Percentiles rank a stretch among this genome's conserved stretches.
These are phyloP conservation scores for Gossypium aridum DNA, from an alignment of 441 rosid species.

Conservation along the genomic window DNA sequence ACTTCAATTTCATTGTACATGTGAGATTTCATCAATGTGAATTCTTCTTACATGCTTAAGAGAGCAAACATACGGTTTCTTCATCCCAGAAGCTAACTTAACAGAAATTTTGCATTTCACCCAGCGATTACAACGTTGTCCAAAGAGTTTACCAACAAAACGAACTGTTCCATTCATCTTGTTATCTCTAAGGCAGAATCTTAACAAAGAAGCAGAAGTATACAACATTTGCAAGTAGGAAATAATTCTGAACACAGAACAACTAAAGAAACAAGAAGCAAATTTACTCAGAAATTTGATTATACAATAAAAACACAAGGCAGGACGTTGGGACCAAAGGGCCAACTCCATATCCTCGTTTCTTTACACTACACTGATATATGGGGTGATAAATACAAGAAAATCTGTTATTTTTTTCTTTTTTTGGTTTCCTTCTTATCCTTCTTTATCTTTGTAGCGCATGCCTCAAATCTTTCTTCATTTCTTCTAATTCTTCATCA, in stretches of 20 bases:
- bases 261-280: constrained; percentile 28
- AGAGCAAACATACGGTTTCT: neutral
- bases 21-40: neutral
- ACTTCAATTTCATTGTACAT: neutral
- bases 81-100: neutral
- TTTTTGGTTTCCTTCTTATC: constrained; percentile 18
- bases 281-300: constrained; percentile 32
- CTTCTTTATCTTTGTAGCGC: constrained; percentile 3
- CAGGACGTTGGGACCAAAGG: constrained; percentile 24
- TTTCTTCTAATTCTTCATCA: constrained; percentile 1
- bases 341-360: constrained; percentile 14
- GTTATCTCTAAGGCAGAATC: constrained; percentile 6
- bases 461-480: constrained; percentile 11
- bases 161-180: neutral
- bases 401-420: neutral
- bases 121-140: neutral
- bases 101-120: neutral
- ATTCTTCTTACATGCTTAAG: neutral
- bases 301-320: constrained; percentile 36
- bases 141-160: neutral
- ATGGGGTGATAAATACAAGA: constrained; percentile 29
- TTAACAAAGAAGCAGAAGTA: constrained; percentile 12
- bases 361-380: constrained; percentile 37
- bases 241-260: constrained; percentile 19
- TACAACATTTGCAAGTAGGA: constrained; percentile 11